Base-by-base conservation (phyloP, 176 grass and related monocot genomes). In the Canna indica region DNA sequence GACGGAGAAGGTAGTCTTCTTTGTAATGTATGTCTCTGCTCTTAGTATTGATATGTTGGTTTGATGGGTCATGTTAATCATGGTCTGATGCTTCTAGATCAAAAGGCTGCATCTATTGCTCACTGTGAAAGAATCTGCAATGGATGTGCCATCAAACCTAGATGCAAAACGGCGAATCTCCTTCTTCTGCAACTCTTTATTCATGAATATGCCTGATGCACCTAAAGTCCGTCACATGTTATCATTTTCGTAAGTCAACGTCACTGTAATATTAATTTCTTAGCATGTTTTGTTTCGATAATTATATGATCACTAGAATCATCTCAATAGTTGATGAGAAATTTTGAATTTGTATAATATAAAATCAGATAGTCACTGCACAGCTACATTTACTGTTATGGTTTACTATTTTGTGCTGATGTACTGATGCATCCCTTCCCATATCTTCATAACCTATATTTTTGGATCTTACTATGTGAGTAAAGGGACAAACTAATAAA, bases 101-200 rank as follows among this genome's bases (percentile, higher is more conserved):
- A 96, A 96, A 82, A 91, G 92, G 68, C 77, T 96, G 70, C 74
- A 81, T 52, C 85, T 96, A 59, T 71, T 96, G 67, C 86, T 96
- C 44, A 96, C 85, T 46, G 85, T 91, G 44, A 86, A 91, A 73
- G 92, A 96, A 73, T 96, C 92, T 33, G 85, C 92, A 47, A 86
- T 96, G 81, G 88, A 96, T 86, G 92, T 96, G 29, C 92, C 92
- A 65, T 84, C 85, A 29, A 96, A 91, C 69, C 79, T 96, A 18
- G 91, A 96, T 84, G 91, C 91, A 72, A 91, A 85, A 84, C 91
- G 92, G 46, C 47, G 88, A 26, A 86, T 91, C 74, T 85, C 85
- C 59, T 91, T 91, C 81, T 96, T 96, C 77, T 80, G 85, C 59
- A 96, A 96, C 74, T 96, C 92, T 67, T 85, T 96, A 73, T 96